Base-by-base conservation (phyloP, 768 basidiomycete species). In the Agrocybe praecox region DNA sequence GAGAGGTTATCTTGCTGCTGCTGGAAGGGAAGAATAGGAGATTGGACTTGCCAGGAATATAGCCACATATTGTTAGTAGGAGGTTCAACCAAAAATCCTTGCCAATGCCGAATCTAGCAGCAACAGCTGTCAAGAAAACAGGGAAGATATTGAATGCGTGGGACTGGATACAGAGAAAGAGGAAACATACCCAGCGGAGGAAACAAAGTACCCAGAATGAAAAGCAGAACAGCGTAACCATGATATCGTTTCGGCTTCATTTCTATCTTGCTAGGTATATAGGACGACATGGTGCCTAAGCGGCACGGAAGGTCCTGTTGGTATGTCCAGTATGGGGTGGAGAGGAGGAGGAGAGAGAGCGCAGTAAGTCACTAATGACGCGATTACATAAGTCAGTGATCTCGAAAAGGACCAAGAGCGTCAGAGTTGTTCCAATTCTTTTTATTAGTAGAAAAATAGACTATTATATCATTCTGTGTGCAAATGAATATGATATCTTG, bases 81-180 rank as follows among this genome's bases (percentile, higher is more conserved):
- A 93, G 71, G 73, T 97, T 97, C 65, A 97, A 74, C 85, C 88
- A 96, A 75, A 97, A 96, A 70, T 98, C 96, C 53, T 76, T 76
- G 14, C 93, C 94, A 64, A 96, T 84, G 26, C 96, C 96, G 68
- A 98, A 98, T 55, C 96, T 82, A 21, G 93, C 89, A 6, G 94
- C 95, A 26, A 97, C 95, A 58, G 96, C 95, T 97, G 36, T 40
- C 3, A 59, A 56, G 43, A n/a, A 57, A 55, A 44, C 40, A 43
- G 58, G 56, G 46, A 23, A 29, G 40, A 47, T 10, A 15, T 47
- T 61, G 29, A 61, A 21, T n/a, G 33, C 22, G 11, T 19, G 26
- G 50, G 22, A 33, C 8, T 49, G 44, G 29, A 56, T 29, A 29
- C 26, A 26, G 34, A 36, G 42, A 46, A 36, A 36, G 49, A 40